Evolutionary conservation across 2,329 filamentous ascomycete species (phyloP).

Genomic region (Teratosphaeria pseudoeucalypti): DNA sequence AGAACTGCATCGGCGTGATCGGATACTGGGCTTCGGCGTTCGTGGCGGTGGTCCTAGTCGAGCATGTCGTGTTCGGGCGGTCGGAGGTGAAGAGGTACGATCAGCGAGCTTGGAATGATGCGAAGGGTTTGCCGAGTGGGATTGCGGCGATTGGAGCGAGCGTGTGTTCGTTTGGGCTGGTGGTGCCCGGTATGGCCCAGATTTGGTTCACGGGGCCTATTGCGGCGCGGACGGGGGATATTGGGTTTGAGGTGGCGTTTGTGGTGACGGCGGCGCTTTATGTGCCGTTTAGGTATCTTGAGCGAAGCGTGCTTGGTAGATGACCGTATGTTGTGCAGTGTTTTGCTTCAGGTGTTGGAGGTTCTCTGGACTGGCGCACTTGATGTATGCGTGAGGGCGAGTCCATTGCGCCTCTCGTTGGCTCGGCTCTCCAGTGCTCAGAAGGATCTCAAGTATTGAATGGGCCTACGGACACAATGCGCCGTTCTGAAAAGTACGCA

Average conservation of each 20-base stretch:
- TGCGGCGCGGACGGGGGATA: conserved; percentile 45
- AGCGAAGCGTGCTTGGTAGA: conserved; percentile 10
- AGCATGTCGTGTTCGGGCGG: conserved; percentile 32
- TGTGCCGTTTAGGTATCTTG: conserved; percentile 32
- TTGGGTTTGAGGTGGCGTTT: conserved; percentile 57
- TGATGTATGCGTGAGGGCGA: background rate
- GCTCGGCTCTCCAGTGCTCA: background rate
- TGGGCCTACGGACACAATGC: background rate
- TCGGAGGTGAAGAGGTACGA: conserved; percentile 28
- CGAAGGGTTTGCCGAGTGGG: conserved; percentile 29
- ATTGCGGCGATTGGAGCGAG: conserved; percentile 26
- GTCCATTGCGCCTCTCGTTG: background rate
- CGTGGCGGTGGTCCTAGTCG: conserved; percentile 31
- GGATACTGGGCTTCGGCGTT: conserved; percentile 38
- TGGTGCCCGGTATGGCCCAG: conserved; percentile 19
- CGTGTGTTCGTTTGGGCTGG: conserved; percentile 13
- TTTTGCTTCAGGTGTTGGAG: background rate
- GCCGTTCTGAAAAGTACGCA: too few species aligned
- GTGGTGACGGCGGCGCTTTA: conserved; percentile 37
- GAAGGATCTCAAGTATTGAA: background rate
- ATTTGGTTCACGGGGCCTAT: conserved; percentile 21
- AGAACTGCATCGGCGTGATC: conserved; percentile 38
- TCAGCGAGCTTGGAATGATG: conserved; percentile 31
- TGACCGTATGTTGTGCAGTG: background rate
- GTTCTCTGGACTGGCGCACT: background rate